A percentile compares a stretch with the other conserved stretches of the same genome.
Conservation (phyloP, 2,329 filamentous ascomycete genomes). For the Aspergillus novoparasiticus region DNA sequence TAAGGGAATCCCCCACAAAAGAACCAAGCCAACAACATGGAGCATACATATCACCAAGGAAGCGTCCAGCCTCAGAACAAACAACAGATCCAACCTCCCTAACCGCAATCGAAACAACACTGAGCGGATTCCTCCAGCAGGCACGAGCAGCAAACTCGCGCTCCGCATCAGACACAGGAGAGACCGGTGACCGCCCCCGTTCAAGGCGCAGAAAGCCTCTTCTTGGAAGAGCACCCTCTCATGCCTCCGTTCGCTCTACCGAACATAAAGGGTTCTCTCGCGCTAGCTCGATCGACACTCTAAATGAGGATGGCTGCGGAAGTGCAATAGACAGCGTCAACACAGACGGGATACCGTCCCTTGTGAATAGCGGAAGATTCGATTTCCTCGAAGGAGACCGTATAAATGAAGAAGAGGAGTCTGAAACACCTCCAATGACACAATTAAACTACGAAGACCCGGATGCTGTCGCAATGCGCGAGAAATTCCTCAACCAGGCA, state of each 20-base stretch:
- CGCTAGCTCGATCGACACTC: slow-evolving; percentile 53
- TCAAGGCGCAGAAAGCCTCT: slow-evolving; percentile 39
- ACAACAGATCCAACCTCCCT: slow-evolving; percentile 20
- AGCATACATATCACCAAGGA: slow-evolving; percentile 11
- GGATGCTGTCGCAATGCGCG: slow-evolving; percentile 59
- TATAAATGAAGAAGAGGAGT: slow-evolving; percentile 30
- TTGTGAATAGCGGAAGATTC: slow-evolving; percentile 34
- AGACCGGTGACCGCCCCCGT: slow-evolving; percentile 22
- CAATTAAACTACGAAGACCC: slow-evolving; percentile 53
- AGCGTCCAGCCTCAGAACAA: slow-evolving; percentile 21
- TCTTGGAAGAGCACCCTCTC: slow-evolving; percentile 46
- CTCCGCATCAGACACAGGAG: slow-evolving; percentile 24
- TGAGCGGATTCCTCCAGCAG: slow-evolving; percentile 45
- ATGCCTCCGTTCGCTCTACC: slow-evolving; percentile 34
- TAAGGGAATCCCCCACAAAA: slow-evolving; percentile 1
- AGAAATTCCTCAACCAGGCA: slow-evolving; percentile 52
- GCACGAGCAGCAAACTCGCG: slow-evolving; percentile 39
- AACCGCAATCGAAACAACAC: slow-evolving; percentile 39
- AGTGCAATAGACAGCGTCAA: slow-evolving; percentile 36
- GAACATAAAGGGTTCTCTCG: slow-evolving; percentile 38
- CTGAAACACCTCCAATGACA: slow-evolving; percentile 46
- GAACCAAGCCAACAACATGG: neutral
- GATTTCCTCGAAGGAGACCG: slow-evolving; percentile 31
- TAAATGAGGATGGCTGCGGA: slow-evolving; percentile 48
- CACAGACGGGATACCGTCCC: slow-evolving; percentile 33